Evolutionary conservation across 2,329 filamentous ascomycete genomes (phyloP), one percentile per base, ranked within the genome.

Genomic region (Ceratocystis cacaofunesta): DNA sequence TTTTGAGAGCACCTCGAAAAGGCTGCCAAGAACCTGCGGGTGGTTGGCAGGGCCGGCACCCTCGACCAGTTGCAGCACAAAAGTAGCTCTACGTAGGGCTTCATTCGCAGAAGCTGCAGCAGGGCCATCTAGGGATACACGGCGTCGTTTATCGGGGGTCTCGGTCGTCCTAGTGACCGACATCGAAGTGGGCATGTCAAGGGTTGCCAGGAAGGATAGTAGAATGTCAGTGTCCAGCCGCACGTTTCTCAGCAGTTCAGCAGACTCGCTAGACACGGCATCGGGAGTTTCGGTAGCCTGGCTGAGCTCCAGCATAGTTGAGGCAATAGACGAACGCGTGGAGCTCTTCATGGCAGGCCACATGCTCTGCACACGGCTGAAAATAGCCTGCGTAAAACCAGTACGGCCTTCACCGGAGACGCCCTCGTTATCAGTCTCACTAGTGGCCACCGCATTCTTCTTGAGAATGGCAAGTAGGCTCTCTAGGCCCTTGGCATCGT

Each of bases 41-140:
- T 95, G 88, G 36, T 84, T 81, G 65, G 85, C 85, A 0, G 90
- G 88, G 58, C 85, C 82, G 2, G 91, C 92, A 61, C 83, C 84
- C 72, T 97, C 92, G 17, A 97, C 83, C 30, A 97, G 77, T 73
- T 97, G 92, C 46, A 97, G 79, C 10, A 96, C 89, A 71, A 96
- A 85, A 0, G 92, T 96, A 65, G 92, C 82, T 70, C 87, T 88
- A 70, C 85, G 84, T 68, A 96, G 80, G 5, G 86, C 82, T 61
- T 81, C 80, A 69, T 61, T 65, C 7, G 66, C 64, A 28, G 63
- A 28, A 15, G 60, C 36, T 44, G 50, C 63, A 50, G 58, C 62
- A 7, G 66, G 58, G 22, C 66, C 66, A 32, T 65, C 63, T n/a
- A 67, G 62, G 43, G 66, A 67, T 17, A 63, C 48, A 65, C 90